A percentile compares a stretch with the other conserved stretches of the same genome.
phyloP scores from a whole-genome alignment of 73 alveolate species.

The Tetrahymena elliotti region DNA sequence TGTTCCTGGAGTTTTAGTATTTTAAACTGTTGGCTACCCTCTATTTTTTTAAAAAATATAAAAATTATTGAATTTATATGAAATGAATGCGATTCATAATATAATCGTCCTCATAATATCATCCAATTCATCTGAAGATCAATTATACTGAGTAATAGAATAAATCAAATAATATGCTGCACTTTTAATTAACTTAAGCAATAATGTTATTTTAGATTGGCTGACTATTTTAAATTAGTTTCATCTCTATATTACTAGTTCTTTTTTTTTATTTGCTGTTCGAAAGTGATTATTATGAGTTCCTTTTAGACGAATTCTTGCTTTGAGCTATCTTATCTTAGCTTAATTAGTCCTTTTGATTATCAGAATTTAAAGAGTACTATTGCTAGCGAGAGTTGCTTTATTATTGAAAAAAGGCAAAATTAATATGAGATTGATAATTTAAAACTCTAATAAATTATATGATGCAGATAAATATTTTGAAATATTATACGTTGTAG shows the following conservation, averaged over 20 bases:
- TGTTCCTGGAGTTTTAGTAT: background rate
- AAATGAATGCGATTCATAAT: too few species aligned
- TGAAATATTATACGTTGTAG: background rate
- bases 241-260: background rate
- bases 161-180: background rate
- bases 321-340: background rate
- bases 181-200: background rate
- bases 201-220: background rate
- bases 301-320: background rate
- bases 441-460: too few species aligned
- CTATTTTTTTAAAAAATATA: background rate
- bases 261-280: background rate
- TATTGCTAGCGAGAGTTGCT: background rate
- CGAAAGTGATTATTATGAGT: background rate
- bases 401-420: background rate
- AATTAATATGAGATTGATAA: background rate
- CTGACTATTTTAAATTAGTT: background rate
- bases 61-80: background rate
- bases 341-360: background rate
- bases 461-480: background rate
- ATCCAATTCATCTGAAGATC: too few species aligned
- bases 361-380: background rate
- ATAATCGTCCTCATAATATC: too few species aligned
- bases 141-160: background rate
- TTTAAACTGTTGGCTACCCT: background rate